Evolutionary conservation across 495 filamentous ascomycete genomes (phyloP).

Genomic region (Antarctomyces pellizariae): DNA sequence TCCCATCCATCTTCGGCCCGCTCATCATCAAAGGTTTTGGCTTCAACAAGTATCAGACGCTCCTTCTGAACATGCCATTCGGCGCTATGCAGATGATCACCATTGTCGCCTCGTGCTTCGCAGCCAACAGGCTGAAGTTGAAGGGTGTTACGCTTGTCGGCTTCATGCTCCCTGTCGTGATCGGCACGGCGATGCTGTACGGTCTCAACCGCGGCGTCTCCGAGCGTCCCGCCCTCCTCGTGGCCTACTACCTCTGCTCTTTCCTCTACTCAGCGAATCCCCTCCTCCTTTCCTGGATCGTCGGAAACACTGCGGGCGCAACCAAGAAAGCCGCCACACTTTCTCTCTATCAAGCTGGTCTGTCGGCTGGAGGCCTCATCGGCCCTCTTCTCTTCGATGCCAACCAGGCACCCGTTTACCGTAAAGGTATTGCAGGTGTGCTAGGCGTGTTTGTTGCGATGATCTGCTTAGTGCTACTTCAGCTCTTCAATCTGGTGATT

Average conservation of each 20-base stretch:
- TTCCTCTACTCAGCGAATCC: slow-evolving; percentile 33
- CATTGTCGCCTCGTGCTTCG: slow-evolving; percentile 30
- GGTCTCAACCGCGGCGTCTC: slow-evolving; percentile 19
- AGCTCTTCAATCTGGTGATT: slow-evolving; percentile 25
- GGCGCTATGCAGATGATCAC: slow-evolving; percentile 31
- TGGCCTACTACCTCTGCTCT: slow-evolving; percentile 36
- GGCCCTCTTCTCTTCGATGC: slow-evolving; percentile 41
- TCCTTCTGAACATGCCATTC: slow-evolving; percentile 40
- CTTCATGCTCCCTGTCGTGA: slow-evolving; percentile 30
- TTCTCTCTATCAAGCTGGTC: slow-evolving; percentile 34
- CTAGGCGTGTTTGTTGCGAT: slow-evolving; percentile 32
- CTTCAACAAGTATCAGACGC: slow-evolving; percentile 31
- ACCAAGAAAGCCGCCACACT: slow-evolving; percentile 40
- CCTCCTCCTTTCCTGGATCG: slow-evolving; percentile 22
- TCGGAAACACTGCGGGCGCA: slow-evolving; percentile 42
- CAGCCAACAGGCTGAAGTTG: slow-evolving; percentile 23
- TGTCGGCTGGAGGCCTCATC: slow-evolving; percentile 41
- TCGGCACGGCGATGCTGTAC: slow-evolving; percentile 31
- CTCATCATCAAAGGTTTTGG: slow-evolving; percentile 36
- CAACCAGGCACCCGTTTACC: slow-evolving; percentile 33
- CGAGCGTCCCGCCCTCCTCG: slow-evolving; percentile 22
- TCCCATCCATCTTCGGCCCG: slow-evolving; percentile 35
- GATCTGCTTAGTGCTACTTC: slow-evolving; percentile 22
- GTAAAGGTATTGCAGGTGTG: slow-evolving; percentile 27
- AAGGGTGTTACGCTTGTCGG: slow-evolving; percentile 25